phyloP scores from a whole-genome alignment of 805 yeast species.

The Yamadazyma sp. region DNA sequence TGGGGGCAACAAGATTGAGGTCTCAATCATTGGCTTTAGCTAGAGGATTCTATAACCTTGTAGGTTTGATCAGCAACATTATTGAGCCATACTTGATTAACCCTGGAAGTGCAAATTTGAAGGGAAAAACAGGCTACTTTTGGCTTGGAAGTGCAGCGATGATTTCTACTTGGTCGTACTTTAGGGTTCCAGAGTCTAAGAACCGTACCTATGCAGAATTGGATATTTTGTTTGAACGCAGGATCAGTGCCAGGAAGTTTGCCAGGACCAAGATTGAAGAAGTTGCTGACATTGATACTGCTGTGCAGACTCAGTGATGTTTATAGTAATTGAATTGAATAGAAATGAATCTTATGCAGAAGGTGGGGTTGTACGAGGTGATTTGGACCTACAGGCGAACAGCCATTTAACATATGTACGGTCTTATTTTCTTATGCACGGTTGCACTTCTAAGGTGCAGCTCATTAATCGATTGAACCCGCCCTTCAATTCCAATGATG shows the following conservation, averaged over 20 bases:
- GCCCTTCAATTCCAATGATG: too few relatives aligned
- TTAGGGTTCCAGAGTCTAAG: constrained; percentile 38
- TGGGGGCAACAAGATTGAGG: constrained; percentile 40
- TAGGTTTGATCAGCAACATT: constrained; percentile 34
- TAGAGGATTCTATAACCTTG: constrained; percentile 25
- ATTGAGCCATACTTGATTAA: constrained; percentile 51
- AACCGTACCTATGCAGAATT: constrained; percentile 38
- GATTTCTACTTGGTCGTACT: constrained; percentile 20
- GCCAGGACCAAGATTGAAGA: constrained; percentile 15
- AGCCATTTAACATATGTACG: too few relatives aligned
- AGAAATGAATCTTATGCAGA: too few relatives aligned
- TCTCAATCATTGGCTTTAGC: constrained; percentile 40
- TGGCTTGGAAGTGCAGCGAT: constrained; percentile 38
- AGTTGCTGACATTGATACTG: constrained; percentile 22
- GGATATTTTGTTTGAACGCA: constrained; percentile 33
- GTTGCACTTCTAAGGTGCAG: too few relatives aligned
- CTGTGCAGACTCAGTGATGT: too few relatives aligned
- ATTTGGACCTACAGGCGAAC: too few relatives aligned
- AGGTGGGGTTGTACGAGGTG: too few relatives aligned
- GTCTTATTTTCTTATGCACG: too few relatives aligned
- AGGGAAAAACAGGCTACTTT: constrained; percentile 51
- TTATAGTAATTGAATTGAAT: too few relatives aligned
- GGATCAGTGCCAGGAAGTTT: constrained; percentile 20
- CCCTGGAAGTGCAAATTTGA: constrained; percentile 45
- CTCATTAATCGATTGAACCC: too few relatives aligned